Evolutionary conservation across 139 green algal species (phyloP), one percentile per base, ranked within the genome.

Genomic region (Deuterostichococcus epilithicus): DNA sequence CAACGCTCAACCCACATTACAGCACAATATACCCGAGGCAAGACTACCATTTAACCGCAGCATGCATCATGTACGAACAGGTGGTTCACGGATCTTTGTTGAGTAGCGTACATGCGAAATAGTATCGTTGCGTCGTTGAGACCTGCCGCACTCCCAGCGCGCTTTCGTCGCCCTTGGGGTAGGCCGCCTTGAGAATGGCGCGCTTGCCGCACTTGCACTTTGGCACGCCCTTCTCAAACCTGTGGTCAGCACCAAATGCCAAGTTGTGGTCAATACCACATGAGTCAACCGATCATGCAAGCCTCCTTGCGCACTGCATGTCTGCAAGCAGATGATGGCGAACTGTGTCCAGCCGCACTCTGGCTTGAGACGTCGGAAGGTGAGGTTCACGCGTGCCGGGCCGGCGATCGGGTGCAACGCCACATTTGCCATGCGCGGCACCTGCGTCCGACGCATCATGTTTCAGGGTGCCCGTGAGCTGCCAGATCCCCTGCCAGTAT

Each of bases 381-480:
- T 86, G 15, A 86, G 76, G 79, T 86, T 86, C 68, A 80, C 77
- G 42, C 78, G 75, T 33, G 68, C 60, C 2, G 34, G 30, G 36
- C 82, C 82, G 47, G n/a, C 67, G 30, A 70, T 36, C 20, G 68
- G 39, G 32, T 86, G 82, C 0, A 2, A 68, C 26, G 22, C 28
- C 1, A 78, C 59, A 1, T 38, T 42, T 45, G 69, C 68, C 34
- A 66, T 79, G 34, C 75, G 81, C n/a, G 78, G 78, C 22, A 86
- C 68, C 81, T 85, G 76, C 63, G 36, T 28, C 33, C 20, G 63
- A 30, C 26, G 23, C 22, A 70, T 36, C 10, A 36, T n/a, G n/a
- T n/a, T n/a, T n/a, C n/a, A n/a, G n/a, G n/a, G n/a, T n/a, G n/a
- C n/a, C n/a, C n/a, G n/a, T n/a, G n/a, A n/a, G n/a, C n/a, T n/a